phyloP scores from a whole-genome alignment of 805 yeast species.

The Priceomyces medius region DNA sequence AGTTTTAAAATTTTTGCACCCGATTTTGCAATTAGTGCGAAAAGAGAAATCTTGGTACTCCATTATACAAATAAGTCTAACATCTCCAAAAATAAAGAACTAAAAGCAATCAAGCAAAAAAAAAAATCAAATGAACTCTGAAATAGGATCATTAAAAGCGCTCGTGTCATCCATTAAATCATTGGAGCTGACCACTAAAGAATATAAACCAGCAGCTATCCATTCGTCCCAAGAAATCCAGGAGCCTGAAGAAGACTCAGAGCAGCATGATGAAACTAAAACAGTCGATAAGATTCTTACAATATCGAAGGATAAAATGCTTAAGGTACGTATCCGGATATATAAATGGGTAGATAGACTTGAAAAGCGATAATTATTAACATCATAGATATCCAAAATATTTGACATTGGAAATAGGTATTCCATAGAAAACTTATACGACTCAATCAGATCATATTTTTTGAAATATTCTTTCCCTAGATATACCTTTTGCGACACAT shows the following conservation, averaged over 20 bases:
- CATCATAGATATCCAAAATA: conserved; percentile 2
- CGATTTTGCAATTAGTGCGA: neutral
- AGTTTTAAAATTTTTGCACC: neutral
- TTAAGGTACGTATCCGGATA: neutral
- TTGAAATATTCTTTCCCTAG: neutral
- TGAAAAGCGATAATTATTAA: conserved; percentile 1
- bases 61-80: no score
- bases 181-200: neutral
- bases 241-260: neutral
- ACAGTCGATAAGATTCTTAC: neutral
- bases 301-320: neutral
- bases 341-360: no score
- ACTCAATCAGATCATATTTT: conserved; percentile 1
- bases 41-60: neutral
- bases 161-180: neutral
- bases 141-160: neutral
- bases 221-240: neutral
- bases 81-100: neutral
- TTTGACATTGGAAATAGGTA: neutral
- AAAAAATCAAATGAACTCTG: neutral
- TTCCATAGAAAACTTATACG: conserved; percentile 5
- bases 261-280: neutral
- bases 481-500: neutral
- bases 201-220: no score
- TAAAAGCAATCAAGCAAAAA: neutral